Evolutionary conservation across 352 stramenopile genomes (phyloP).

Genomic region (Pythium aristosporum): DNA sequence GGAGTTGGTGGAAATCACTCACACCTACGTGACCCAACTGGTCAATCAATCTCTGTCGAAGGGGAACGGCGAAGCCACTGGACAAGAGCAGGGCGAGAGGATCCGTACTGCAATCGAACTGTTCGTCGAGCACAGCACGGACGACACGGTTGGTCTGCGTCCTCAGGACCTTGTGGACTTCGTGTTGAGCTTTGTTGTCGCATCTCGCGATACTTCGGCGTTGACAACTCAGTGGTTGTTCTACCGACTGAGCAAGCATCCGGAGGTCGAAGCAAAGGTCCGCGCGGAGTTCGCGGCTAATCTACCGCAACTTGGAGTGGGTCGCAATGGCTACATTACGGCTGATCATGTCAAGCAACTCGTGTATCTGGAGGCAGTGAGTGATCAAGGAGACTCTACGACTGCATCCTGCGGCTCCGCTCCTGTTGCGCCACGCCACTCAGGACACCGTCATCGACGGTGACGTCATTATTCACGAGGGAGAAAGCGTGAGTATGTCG

Average conservation of each 20-base stretch:
- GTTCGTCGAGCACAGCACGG: slow-evolving; percentile 9
- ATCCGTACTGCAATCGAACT: background rate
- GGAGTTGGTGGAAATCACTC: background rate
- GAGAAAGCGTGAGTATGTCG: slow-evolving; percentile 25
- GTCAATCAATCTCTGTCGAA: background rate
- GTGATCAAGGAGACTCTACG: slow-evolving; percentile 62
- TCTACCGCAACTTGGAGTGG: slow-evolving; percentile 1
- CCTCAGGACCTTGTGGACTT: slow-evolving; percentile 36
- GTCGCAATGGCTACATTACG: slow-evolving; percentile 4
- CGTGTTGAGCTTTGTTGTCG: slow-evolving; percentile 61
- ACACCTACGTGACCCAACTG: slow-evolving; percentile 1
- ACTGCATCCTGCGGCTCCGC: slow-evolving; percentile 54
- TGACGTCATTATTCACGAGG: slow-evolving; percentile 27
- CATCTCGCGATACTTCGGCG: slow-evolving; percentile 72
- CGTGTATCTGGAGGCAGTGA: slow-evolving; percentile 58
- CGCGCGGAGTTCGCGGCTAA: slow-evolving; percentile 38
- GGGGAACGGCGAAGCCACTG: background rate
- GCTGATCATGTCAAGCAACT: slow-evolving; percentile 26
- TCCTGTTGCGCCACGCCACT: slow-evolving; percentile 58
- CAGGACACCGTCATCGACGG: slow-evolving; percentile 49
- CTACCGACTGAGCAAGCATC: slow-evolving; percentile 60
- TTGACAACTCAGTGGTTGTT: slow-evolving; percentile 69
- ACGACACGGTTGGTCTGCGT: slow-evolving; percentile 4
- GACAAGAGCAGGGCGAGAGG: background rate
- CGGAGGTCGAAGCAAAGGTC: slow-evolving; percentile 42